Evolutionary conservation across 371 early-diverging fungal genomes (phyloP), one percentile per base, ranked within the genome.

Genomic region (Mucor mucedo): DNA sequence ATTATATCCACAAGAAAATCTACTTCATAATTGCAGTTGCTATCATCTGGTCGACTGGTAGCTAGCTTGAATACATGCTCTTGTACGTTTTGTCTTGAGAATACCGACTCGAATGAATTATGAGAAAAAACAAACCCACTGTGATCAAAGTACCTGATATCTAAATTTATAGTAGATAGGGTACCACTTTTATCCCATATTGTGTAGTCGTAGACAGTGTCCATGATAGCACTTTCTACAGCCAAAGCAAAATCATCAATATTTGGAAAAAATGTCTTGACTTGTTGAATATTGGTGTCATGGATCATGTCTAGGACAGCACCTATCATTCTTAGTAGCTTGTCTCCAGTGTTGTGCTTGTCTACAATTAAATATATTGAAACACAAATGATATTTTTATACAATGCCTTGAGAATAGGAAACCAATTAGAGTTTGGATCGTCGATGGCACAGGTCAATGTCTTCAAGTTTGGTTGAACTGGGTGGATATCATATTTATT

Each of bases 361-460:
- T 42, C 41, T 28, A 28, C 27, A 5, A 42, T 8, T 11, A 16
- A 9, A 30, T 55, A 9, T 3, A 55, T 6, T 4, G 41, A 40
- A 9, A 55, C 13, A 2, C 5, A 6, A 1, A 42, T 6, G 1
- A 55, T 11, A 29, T 28, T 13, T 4, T 39, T 28, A 42, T 55
- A 55, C n/a, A 21, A 28, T 13, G 55, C 27, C 29, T 42, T 55
- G 11, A 60, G 41, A 29, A 60, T 14, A 9, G 16, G 21, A 38
- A 60, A 60, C 61, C 61, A 60, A 42, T 21, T 30, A 21, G 61
- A 60, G 33, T 52, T 41, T 30, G 61, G 53, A 21, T 60, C 29
- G 32, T 60, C 52, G 40, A 60, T 60, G 5, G 41, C n/a, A 21
- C 61, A 60, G n/a, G 41, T 40, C 1, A 60, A 33, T 33, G 53